Evolutionary conservation across 306 rosid genomes (phyloP).

Genomic region (Castanopsis chinensis): DNA sequence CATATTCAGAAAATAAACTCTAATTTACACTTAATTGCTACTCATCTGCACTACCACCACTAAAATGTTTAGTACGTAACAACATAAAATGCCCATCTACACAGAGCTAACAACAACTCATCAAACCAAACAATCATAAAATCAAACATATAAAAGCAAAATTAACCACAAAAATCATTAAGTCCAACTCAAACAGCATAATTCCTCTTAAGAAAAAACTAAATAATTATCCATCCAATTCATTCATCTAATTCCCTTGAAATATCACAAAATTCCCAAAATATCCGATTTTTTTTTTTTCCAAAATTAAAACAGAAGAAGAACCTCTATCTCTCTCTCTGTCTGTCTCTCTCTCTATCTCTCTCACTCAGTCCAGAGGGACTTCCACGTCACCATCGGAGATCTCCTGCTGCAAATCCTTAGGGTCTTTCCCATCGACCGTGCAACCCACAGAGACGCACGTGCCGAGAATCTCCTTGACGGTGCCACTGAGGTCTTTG

Average conservation of each 20-base stretch:
- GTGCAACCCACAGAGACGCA: conserved; percentile 93
- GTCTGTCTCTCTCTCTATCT: not conserved
- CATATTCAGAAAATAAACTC: not conserved
- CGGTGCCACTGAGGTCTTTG: conserved; percentile 64
- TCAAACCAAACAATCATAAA: not conserved
- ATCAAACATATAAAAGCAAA: not conserved
- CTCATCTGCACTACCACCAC: not conserved
- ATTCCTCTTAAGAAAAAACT: not conserved
- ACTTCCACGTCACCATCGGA: conserved; percentile 75
- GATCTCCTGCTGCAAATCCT: conserved; percentile 86
- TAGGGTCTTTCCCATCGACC: conserved; percentile 81
- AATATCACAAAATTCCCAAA: conserved; percentile 32
- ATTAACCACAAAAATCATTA: not conserved
- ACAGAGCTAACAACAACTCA: not conserved
- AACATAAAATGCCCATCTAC: not conserved
- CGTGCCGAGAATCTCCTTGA: conserved; percentile 83
- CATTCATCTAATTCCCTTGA: conserved; percentile 39
- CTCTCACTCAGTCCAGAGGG: conserved; percentile 62
- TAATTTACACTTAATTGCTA: not conserved
- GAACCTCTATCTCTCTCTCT: not conserved
- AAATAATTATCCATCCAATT: conserved; percentile 7
- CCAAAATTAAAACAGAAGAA: not conserved
- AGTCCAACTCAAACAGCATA: not conserved
- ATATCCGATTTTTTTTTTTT: no score
- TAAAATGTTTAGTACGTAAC: not conserved